Base-by-base conservation (phyloP, 139 green algal species). In the Closterium sp. region DNA sequence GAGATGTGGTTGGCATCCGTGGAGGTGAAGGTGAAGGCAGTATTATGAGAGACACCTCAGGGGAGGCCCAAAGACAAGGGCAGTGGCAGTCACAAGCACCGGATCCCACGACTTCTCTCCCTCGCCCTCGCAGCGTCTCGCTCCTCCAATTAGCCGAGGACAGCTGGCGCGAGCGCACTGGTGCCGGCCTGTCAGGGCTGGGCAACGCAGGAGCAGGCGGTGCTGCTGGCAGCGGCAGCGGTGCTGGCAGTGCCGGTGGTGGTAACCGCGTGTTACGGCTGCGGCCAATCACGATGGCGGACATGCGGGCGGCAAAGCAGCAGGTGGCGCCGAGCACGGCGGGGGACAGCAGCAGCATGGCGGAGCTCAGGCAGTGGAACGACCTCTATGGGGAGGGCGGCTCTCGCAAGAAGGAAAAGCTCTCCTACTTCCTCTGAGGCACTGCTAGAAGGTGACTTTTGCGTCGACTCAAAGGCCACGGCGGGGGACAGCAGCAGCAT, bases 341-440 rank as follows among this genome's bases (percentile, higher is more conserved):
- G 2, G 84, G 19, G 50, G 96, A 96, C 11, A 89, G 90, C 6
- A 93, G 86, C 2, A 95, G 84, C 73, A 96, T 96, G 94, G 50
- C 70, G 2, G 96, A 97, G 90, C 91, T 97, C 70, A 42, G 92
- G 86, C 88, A 96, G 62, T 97, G 96, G 96, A 97, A 97, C 90
- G 96, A 97, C 50, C 92, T 96, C 32, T 97, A 96, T 32, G 96
- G 96, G 24, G 96, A 97, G 93, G 96, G 96, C 6, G 96, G 96
- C 45, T 96, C 90, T 32, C 91, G 96, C 34, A 95, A 94, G 50
- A 90, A 88, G 5, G 94, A 91, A 5, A 89, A 86, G 1, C 86
- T 97, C 2, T 92, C 88, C 2, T 97, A 97, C 92, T 97, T 96
- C 93, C 92, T 95, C 62, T 96, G 28, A 87, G 85, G 28, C 10